Evolutionary conservation across 805 yeast species (phyloP).

Genomic region (Monosporozyma unispora): DNA sequence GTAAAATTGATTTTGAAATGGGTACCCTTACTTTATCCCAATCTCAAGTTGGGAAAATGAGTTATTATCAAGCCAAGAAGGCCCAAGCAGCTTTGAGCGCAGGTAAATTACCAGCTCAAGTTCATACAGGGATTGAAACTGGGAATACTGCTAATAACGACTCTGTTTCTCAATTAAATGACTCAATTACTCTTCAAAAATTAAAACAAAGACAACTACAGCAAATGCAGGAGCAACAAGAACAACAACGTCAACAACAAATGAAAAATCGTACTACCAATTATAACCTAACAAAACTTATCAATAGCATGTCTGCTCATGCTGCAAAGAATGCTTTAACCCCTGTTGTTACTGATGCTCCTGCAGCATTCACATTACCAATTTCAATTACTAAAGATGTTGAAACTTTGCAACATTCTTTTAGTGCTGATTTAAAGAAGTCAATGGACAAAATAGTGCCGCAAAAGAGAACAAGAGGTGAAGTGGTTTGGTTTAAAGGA

Average conservation of each 20-base stretch:
- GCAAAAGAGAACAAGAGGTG: constrained; percentile 28
- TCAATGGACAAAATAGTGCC: constrained; percentile 9
- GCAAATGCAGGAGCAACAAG: constrained; percentile 18
- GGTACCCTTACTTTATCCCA: constrained; percentile 20
- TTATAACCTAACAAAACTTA: constrained; percentile 19
- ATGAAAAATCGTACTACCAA: constrained; percentile 15
- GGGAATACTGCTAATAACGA: neutral
- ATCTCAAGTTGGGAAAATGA: neutral
- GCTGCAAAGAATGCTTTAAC: constrained; percentile 18
- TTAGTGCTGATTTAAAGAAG: constrained; percentile 20
- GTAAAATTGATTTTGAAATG: constrained; percentile 27
- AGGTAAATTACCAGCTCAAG: neutral
- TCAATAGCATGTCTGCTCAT: constrained; percentile 22
- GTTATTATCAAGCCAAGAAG: constrained; percentile 1
- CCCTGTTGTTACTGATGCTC: constrained; percentile 22
- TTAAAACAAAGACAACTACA: constrained; percentile 20
- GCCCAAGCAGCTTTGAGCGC: neutral
- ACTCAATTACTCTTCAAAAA: constrained; percentile 15
- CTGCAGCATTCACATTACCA: constrained; percentile 25
- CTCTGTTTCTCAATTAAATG: neutral
- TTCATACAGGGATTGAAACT: neutral
- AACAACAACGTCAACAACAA: constrained; percentile 15
- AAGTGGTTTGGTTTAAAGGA: constrained; percentile 59
- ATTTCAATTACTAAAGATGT: constrained; percentile 30
- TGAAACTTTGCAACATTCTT: constrained; percentile 30